Evolutionary conservation across 1,139 yeast species (phyloP).

Genomic region (Taphrina flavorubra): DNA sequence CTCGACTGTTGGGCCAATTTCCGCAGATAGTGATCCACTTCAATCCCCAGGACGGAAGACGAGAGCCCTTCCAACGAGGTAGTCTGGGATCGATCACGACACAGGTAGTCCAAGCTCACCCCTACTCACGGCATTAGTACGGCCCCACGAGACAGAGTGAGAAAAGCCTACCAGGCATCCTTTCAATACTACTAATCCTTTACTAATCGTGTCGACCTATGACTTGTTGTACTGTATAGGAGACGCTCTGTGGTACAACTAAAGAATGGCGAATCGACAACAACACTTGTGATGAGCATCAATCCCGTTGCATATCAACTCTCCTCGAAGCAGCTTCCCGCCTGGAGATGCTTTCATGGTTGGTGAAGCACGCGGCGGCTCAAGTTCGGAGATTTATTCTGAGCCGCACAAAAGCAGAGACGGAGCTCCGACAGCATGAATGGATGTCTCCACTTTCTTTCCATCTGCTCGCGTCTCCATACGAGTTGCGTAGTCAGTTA

Average conservation of each 20-base stretch:
- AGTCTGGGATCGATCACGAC: slow-evolving; percentile 27
- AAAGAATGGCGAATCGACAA: no score
- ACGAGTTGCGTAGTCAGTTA: no score
- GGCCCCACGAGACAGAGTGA: slow-evolving; percentile 11
- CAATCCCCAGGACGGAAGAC: slow-evolving; percentile 65
- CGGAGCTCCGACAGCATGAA: no score
- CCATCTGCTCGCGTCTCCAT: no score
- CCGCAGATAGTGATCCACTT: slow-evolving; percentile 73
- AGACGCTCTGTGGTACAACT: background rate
- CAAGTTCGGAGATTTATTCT: no score
- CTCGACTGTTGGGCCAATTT: slow-evolving; percentile 67
- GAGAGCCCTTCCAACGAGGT: slow-evolving; percentile 25
- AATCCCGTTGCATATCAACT: no score
- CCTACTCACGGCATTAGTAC: slow-evolving; percentile 8
- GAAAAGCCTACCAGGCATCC: slow-evolving; percentile 8
- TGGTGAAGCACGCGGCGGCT: no score
- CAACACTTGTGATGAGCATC: no score
- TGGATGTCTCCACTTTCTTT: no score
- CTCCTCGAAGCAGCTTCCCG: no score
- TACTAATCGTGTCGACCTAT: background rate
- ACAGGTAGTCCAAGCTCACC: slow-evolving; percentile 27
- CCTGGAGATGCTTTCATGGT: no score
- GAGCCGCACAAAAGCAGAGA: no score
- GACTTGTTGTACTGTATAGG: background rate
- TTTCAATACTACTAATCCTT: background rate